A percentile compares a stretch with the other conserved stretches of the same genome.
These are phyloP conservation scores for Candida sonorensis DNA, from an alignment of 805 yeast species.

Conservation along the genomic window DNA sequence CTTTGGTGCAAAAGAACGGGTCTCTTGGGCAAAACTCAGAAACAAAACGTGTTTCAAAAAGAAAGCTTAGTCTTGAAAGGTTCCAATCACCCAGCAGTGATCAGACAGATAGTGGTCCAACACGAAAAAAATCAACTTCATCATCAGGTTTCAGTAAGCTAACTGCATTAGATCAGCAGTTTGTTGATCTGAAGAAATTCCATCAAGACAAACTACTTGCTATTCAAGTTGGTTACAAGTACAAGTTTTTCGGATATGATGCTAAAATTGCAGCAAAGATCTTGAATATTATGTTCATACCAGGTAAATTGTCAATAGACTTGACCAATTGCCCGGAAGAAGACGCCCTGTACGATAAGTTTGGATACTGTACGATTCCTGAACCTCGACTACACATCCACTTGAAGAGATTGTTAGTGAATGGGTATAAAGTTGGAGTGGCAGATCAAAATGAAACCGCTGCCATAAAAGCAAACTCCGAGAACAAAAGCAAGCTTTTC, in stretches of 20 bases:
- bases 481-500: conserved; percentile 54
- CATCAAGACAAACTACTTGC: conserved; percentile 68
- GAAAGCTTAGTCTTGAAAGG: no score
- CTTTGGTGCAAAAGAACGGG: no score
- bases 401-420: conserved; percentile 60
- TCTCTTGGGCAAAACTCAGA: no score
- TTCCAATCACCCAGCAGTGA: no score
- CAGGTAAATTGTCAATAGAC: conserved; percentile 56
- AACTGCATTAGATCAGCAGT: conserved; percentile 81
- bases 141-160: conserved; percentile 27
- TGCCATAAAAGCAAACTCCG: conserved; percentile 51
- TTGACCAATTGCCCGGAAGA: conserved; percentile 30
- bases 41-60: no score
- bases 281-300: conserved; percentile 63
- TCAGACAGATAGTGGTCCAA: no score
- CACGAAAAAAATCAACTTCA: conserved; percentile 6
- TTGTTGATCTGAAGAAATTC: conserved; percentile 51
- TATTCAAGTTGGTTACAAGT: conserved; percentile 89
- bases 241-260: conserved; percentile 79
- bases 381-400: conserved; percentile 68
- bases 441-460: conserved; percentile 82
- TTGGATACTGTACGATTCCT: conserved; percentile 86
- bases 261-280: conserved; percentile 64
- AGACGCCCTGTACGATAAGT: conserved; percentile 45
- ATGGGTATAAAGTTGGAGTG: conserved; percentile 78